phyloP scores from a whole-genome alignment of 75 land plant species.

The Pinus taeda region DNA sequence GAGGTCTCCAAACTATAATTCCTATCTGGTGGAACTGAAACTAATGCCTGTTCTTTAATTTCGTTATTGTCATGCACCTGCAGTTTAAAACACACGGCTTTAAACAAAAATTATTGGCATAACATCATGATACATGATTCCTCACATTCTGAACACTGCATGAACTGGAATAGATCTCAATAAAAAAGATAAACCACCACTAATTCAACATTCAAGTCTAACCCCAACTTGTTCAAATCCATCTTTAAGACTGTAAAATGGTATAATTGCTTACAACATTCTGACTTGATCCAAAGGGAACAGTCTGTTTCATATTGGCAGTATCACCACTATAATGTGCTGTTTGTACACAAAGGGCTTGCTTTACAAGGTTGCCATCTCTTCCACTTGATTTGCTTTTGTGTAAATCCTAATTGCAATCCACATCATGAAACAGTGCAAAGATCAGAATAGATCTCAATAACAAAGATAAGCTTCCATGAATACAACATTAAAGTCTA shows the following conservation, averaged over 20 bases:
- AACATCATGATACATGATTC: not conserved
- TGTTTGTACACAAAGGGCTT: not conserved
- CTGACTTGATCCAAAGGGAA: not conserved
- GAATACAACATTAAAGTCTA: not conserved
- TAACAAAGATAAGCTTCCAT: not conserved
- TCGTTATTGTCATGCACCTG: slow-evolving; percentile 5
- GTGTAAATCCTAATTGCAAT: not conserved
- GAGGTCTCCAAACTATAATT: not conserved
- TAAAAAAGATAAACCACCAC: not conserved
- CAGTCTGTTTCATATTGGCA: not conserved
- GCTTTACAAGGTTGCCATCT: not conserved
- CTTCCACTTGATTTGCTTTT: not conserved
- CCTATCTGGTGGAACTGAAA: slow-evolving; percentile 4
- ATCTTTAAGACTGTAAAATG: not conserved
- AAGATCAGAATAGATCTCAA: not conserved
- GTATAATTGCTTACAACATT: not conserved
- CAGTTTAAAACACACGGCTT: not conserved
- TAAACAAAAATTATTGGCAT: not conserved
- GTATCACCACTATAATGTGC: not conserved
- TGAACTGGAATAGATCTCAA: not conserved
- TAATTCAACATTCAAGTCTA: not conserved
- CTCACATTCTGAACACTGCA: not conserved
- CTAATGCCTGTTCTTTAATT: not conserved
- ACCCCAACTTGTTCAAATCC: not conserved
- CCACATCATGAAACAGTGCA: not conserved